These are phyloP conservation scores for Suhomyces sp. DNA, from an alignment of 805 yeast species.

Conservation along the genomic window DNA sequence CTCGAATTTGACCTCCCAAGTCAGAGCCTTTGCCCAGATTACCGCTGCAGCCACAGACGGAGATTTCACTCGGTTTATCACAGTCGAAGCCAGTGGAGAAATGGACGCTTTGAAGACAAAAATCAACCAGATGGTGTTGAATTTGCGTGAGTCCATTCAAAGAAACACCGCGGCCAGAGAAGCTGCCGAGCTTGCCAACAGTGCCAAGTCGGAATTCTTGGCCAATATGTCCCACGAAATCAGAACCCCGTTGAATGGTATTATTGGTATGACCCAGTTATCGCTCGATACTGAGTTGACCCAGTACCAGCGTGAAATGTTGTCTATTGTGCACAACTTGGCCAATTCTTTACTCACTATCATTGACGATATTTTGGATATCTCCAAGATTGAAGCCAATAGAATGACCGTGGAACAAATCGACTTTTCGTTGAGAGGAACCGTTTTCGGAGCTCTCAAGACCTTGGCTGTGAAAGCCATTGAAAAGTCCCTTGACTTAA, in stretches of 20 bases:
- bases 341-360: slow-evolving; percentile 84
- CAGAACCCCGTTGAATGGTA: slow-evolving; percentile 91
- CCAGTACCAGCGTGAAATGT: slow-evolving; percentile 89
- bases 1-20: slow-evolving; percentile 87
- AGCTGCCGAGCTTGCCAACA: slow-evolving; percentile 88
- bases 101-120: slow-evolving; percentile 71
- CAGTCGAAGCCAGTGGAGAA: slow-evolving; percentile 90
- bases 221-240: slow-evolving; percentile 85
- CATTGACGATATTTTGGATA: slow-evolving; percentile 87
- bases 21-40: slow-evolving; percentile 88
- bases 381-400: slow-evolving; percentile 90
- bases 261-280: slow-evolving; percentile 88
- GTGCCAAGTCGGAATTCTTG: slow-evolving; percentile 85
- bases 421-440: slow-evolving; percentile 80
- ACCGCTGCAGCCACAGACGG: slow-evolving; percentile 95
- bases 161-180: slow-evolving; percentile 92
- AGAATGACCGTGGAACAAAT: slow-evolving; percentile 91
- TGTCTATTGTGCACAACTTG: slow-evolving; percentile 81
- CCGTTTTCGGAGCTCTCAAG: slow-evolving; percentile 86
- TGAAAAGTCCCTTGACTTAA: slow-evolving; percentile 76
- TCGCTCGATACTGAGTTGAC: slow-evolving; percentile 86
- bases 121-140: slow-evolving; percentile 61
- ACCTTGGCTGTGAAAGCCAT: slow-evolving; percentile 88
- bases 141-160: slow-evolving; percentile 83
- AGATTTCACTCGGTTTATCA: slow-evolving; percentile 83